phyloP scores from a whole-genome alignment of 768 basidiomycete genomes.

The Artomyces pyxidatus region DNA sequence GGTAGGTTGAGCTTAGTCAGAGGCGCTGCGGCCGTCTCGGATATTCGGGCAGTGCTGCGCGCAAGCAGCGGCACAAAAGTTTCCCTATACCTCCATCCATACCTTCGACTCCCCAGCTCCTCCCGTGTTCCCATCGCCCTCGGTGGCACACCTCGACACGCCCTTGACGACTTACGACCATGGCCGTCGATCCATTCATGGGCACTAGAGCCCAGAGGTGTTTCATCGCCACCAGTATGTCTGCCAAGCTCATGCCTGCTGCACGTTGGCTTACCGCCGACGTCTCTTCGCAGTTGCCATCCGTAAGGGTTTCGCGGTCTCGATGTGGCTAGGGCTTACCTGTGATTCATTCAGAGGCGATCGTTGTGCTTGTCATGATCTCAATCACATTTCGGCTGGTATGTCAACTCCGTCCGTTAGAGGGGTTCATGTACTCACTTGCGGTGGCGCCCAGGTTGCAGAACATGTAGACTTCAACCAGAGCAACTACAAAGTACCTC shows the following conservation, averaged over 20 bases:
- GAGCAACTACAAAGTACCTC: conserved; percentile 44
- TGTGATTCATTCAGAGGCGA: conserved; percentile 44
- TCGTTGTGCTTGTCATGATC: conserved; percentile 69
- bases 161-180: conserved; percentile 23
- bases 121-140: background rate
- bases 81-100: too few species aligned
- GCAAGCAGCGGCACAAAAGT: too few species aligned
- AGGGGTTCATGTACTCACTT: conserved; percentile 1
- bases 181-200: conserved; percentile 67
- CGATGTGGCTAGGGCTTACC: too few species aligned
- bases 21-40: too few species aligned
- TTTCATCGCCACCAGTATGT: conserved; percentile 66
- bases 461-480: conserved; percentile 35
- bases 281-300: conserved; percentile 7
- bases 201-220: conserved; percentile 64
- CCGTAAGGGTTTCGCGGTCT: conserved; percentile 5
- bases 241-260: too few species aligned
- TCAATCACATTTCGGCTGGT: conserved; percentile 62
- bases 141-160: background rate
- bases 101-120: conserved; percentile 4
- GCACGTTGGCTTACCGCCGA: background rate
- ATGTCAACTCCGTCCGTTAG: conserved; percentile 17
- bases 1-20: too few species aligned
- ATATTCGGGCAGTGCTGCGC: too few species aligned
- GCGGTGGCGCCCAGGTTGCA: conserved; percentile 36